phyloP scores from a whole-genome alignment of 73 alveolate species.

The Paramecium tetraurelia region DNA sequence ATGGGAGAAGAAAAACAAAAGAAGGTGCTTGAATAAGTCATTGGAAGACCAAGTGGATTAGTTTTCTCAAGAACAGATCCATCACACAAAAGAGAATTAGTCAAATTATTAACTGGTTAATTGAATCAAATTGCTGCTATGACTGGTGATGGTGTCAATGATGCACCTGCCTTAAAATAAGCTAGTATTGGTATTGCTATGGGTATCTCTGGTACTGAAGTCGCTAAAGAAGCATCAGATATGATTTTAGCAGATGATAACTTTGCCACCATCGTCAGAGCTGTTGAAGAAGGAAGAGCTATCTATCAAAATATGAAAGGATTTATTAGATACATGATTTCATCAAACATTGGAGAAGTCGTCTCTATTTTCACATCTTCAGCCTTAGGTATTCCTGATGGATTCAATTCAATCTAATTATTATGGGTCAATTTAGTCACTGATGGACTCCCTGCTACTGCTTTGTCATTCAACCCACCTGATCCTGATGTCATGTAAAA shows the following conservation, averaged over 20 bases:
- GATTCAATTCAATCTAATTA: conserved; percentile 97
- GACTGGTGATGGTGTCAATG: conserved; percentile 99
- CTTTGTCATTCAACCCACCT: conserved; percentile 99
- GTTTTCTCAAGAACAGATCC: conserved; percentile 96
- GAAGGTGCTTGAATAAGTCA: conserved; percentile 39
- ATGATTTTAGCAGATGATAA: conserved; percentile 98
- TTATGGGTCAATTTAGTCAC: conserved; percentile 99
- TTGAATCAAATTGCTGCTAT: conserved; percentile 92
- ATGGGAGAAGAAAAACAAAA: conserved; percentile 64
- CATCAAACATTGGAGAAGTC: conserved; percentile 99
- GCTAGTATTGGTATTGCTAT: conserved; percentile 99
- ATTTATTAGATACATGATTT: conserved; percentile 96
- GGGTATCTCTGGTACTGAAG: conserved; percentile 99
- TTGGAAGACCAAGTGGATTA: conserved; percentile 56
- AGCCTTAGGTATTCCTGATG: conserved; percentile 98
- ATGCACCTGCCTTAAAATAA: conserved; percentile 99
- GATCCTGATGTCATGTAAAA: conserved; percentile 93
- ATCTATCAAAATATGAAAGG: conserved; percentile 99
- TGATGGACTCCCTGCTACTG: conserved; percentile 99
- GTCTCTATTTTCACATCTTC: conserved; percentile 97
- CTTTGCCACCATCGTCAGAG: conserved; percentile 97
- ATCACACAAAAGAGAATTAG: conserved; percentile 87
- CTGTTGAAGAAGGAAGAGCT: conserved; percentile 99
- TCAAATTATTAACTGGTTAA: conserved; percentile 68
- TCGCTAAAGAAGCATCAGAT: conserved; percentile 99